These are phyloP conservation scores for Cercospora sp. DNA, from an alignment of 2,329 filamentous ascomycete genomes.

Conservation along the genomic window DNA sequence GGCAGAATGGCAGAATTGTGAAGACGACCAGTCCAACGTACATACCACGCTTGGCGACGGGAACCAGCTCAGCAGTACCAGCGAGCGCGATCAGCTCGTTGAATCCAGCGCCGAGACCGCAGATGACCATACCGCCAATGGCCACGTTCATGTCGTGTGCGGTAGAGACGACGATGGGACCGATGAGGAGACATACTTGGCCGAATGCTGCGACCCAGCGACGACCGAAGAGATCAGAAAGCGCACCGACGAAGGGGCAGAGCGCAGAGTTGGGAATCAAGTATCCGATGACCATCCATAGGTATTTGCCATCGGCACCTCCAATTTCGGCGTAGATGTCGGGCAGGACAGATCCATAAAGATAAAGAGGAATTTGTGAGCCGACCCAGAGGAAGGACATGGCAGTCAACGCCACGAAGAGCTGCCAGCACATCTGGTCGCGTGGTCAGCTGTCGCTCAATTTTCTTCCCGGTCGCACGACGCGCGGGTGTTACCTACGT, in stretches of 20 bases:
- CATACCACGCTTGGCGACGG: constrained; percentile 62
- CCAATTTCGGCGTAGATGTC: constrained; percentile 63
- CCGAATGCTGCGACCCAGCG: constrained; percentile 61
- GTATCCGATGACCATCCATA: constrained; percentile 55
- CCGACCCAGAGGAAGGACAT: constrained; percentile 63
- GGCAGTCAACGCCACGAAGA: constrained; percentile 44
- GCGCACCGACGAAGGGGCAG: constrained; percentile 64
- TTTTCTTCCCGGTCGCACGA: background rate
- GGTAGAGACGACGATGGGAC: constrained; percentile 60
- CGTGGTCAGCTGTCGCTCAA: background rate
- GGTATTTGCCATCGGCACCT: constrained; percentile 49
- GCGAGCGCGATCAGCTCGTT: constrained; percentile 69
- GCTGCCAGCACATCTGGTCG: constrained; percentile 16
- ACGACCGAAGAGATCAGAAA: constrained; percentile 65
- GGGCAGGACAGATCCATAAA: constrained; percentile 45
- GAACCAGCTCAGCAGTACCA: constrained; percentile 67
- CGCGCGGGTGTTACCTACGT: constrained; percentile 11
- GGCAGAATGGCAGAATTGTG: constrained; percentile 64
- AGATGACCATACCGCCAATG: constrained; percentile 62
- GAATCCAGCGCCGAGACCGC: constrained; percentile 66
- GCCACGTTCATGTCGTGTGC: constrained; percentile 61
- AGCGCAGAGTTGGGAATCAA: constrained; percentile 59
- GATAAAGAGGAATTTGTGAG: constrained; percentile 59
- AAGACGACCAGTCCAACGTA: constrained; percentile 63
- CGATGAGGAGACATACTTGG: constrained; percentile 55